A percentile compares a stretch with the other conserved stretches of the same genome.
These are phyloP conservation scores for Suillus bovinus DNA, from an alignment of 768 basidiomycete species.

Conservation along the genomic window DNA sequence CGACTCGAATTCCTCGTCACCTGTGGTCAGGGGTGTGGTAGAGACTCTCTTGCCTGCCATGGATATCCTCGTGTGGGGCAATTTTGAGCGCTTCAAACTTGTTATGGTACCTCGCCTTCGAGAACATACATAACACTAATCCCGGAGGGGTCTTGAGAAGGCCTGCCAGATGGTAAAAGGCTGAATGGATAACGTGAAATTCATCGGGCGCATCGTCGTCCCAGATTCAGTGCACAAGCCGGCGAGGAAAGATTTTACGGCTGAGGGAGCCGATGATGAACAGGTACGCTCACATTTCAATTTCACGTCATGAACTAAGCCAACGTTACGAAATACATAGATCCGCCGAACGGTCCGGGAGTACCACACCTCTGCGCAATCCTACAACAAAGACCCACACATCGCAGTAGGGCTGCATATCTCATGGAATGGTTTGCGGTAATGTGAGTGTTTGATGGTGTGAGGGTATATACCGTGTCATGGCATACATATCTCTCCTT, in stretches of 20 bases:
- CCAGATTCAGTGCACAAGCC: constrained; percentile 65
- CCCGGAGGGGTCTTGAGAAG: constrained; percentile 28
- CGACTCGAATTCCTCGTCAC: constrained; percentile 42
- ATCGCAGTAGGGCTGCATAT: constrained; percentile 91
- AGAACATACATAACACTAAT: constrained; percentile 44
- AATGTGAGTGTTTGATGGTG: too few relatives aligned
- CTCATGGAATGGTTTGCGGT: too few relatives aligned
- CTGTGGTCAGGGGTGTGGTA: constrained; percentile 58
- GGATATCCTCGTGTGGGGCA: constrained; percentile 97
- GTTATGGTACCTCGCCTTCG: constrained; percentile 92
- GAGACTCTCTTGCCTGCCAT: constrained; percentile 97
- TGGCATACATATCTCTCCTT: too few relatives aligned
- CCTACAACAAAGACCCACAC: constrained; percentile 93
- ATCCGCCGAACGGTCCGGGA: constrained; percentile 79
- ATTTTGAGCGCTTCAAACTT: constrained; percentile 97
- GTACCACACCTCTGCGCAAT: constrained; percentile 53
- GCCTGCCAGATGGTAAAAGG: constrained; percentile 65
- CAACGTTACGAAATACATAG: constrained; percentile 39
- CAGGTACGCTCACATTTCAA: constrained; percentile 51
- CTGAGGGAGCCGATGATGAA: constrained; percentile 82
- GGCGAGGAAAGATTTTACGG: constrained; percentile 83
- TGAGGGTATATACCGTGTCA: too few relatives aligned
- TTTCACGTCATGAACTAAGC: neutral
- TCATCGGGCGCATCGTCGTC: constrained; percentile 72
- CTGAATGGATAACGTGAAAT: constrained; percentile 91